These are phyloP conservation scores for Cutaneotrichosporon arboriforme DNA, from an alignment of 1,284 basidiomycete genomes.

Conservation along the genomic window DNA sequence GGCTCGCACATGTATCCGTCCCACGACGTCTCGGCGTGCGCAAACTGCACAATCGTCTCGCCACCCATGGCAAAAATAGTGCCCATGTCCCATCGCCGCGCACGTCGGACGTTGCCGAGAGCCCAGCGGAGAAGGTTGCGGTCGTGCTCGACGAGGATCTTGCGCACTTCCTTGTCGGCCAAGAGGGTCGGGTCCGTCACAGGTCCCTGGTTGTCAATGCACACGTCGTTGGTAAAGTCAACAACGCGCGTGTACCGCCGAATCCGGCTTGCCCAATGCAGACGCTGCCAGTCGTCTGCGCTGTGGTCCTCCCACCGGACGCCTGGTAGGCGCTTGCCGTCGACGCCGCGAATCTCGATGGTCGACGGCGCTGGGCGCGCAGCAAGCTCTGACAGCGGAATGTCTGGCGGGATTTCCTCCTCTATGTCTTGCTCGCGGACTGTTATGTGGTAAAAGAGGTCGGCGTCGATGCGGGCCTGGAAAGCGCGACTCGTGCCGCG, in stretches of 20 bases:
- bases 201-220: constrained; percentile 1
- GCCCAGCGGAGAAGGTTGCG: constrained; percentile 4
- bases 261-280: neutral
- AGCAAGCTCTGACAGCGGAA: neutral
- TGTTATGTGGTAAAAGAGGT: constrained; percentile 5
- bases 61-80: constrained; percentile 2
- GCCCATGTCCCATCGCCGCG: constrained; percentile 3
- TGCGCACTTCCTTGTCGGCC: neutral
- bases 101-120: neutral
- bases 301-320: constrained; percentile 2
- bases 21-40: constrained; percentile 4
- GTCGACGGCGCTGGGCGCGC: neutral
- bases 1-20: constrained; percentile 5
- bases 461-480: constrained; percentile 2
- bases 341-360: neutral
- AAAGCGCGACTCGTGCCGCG: neutral
- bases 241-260: neutral
- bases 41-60: constrained; percentile 3
- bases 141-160: constrained; percentile 1
- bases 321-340: neutral
- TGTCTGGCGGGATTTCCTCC: constrained; percentile 3
- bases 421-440: neutral
- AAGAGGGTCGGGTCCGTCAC: neutral
- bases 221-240: constrained; percentile 3
- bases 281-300: neutral